phyloP scores from a whole-genome alignment of 148 eudicot genomes.

The Rhododendron henanense region DNA sequence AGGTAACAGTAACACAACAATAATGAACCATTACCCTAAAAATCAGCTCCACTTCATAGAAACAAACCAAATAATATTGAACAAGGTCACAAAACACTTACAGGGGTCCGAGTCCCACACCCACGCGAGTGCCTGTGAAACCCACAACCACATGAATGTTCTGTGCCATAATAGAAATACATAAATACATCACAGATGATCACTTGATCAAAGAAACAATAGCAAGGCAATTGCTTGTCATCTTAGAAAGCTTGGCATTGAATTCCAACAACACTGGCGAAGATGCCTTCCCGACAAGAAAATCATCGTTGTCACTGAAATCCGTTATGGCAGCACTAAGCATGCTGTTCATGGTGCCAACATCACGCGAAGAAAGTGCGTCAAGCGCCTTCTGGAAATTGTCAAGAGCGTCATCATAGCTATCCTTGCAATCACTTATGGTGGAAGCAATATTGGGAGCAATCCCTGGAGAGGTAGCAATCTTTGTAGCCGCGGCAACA shows the following conservation, averaged over 20 bases:
- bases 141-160: neutral
- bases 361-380: conserved; percentile 16
- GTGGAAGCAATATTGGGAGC: neutral
- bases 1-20: neutral
- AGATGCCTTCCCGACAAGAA: conserved; percentile 5
- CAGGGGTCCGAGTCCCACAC: neutral
- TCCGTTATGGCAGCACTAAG: conserved; percentile 37
- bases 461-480: neutral
- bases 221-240: conserved; percentile 52
- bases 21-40: neutral
- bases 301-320: conserved; percentile 33
- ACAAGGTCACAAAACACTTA: neutral
- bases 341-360: conserved; percentile 35
- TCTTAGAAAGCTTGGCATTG: conserved; percentile 18
- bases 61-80: neutral
- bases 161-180: neutral
- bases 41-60: neutral
- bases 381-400: conserved; percentile 26
- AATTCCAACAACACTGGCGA: neutral
- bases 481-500: neutral
- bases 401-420: conserved; percentile 23
- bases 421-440: conserved; percentile 22
- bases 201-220: conserved; percentile 14
- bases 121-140: neutral
- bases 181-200: neutral